Percentiles rank a stretch among this genome's conserved stretches.
phyloP scores from a whole-genome alignment of 371 early-diverging fungal genomes.

The Catenaria anguillulae region DNA sequence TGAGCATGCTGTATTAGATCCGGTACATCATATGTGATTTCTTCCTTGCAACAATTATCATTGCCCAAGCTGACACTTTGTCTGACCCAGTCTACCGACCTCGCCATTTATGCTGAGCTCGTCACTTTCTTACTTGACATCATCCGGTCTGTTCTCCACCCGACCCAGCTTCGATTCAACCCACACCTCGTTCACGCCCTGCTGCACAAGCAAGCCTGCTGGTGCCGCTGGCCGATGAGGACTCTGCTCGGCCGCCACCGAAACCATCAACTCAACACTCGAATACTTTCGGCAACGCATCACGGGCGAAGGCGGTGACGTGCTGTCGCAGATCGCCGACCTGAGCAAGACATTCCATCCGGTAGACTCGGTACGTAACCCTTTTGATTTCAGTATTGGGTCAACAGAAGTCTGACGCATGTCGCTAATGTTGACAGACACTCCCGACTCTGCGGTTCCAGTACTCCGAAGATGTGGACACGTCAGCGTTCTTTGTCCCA shows the following conservation, averaged over 20 bases:
- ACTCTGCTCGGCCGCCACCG: no score
- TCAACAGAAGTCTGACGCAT: neutral
- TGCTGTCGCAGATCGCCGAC: neutral
- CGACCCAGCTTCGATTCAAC: neutral
- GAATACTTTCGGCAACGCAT: neutral
- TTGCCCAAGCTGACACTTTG: neutral
- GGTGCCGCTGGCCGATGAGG: neutral
- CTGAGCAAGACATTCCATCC: neutral
- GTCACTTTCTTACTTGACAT: neutral
- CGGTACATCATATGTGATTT: neutral
- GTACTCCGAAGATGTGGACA: neutral
- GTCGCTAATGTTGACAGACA: neutral
- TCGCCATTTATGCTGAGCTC: neutral
- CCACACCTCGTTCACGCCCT: neutral
- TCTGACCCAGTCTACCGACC: neutral
- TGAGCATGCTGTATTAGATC: neutral
- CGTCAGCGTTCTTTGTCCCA: neutral
- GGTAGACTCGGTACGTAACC: neutral
- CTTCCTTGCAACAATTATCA: neutral
- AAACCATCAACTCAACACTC: no score
- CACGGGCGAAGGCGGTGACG: neutral
- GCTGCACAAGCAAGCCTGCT: neutral
- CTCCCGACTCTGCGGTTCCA: neutral
- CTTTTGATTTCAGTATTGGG: no score
- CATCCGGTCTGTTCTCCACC: neutral